phyloP scores from a whole-genome alignment of 169 alveolate species.

The Plasmodium vinckei region DNA sequence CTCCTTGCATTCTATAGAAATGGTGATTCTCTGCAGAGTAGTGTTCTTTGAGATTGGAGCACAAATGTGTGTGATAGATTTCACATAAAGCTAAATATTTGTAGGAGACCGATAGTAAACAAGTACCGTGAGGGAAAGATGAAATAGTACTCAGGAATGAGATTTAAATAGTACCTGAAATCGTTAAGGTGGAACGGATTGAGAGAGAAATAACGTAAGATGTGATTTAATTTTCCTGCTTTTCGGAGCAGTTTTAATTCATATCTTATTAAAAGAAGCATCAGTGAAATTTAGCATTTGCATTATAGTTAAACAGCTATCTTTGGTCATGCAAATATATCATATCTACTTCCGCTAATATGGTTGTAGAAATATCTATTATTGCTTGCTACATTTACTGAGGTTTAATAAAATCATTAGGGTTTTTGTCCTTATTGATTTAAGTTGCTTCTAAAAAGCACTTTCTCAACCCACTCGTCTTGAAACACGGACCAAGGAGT shows the following conservation, averaged over 20 bases:
- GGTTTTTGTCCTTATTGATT: background rate
- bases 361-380: too few species aligned
- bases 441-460: slow-evolving; percentile 54
- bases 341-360: too few species aligned
- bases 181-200: slow-evolving; percentile 91
- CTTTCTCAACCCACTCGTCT: slow-evolving; percentile 90
- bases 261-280: slow-evolving; percentile 57
- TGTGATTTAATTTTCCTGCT: too few species aligned
- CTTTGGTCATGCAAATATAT: too few species aligned
- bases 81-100: slow-evolving; percentile 91
- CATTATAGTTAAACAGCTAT: too few species aligned
- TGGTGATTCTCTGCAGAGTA: background rate
- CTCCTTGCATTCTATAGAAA: background rate
- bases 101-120: slow-evolving; percentile 94
- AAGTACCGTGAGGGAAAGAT: slow-evolving; percentile 95
- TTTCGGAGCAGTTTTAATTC: too few species aligned
- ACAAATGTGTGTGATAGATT: slow-evolving; percentile 79
- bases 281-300: too few species aligned
- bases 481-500: slow-evolving; percentile 97
- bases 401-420: slow-evolving; percentile 6
- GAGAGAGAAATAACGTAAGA: slow-evolving; percentile 77
- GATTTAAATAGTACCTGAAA: slow-evolving; percentile 91
- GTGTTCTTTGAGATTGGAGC: slow-evolving; percentile 81
- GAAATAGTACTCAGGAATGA: slow-evolving; percentile 93
- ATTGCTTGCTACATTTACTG: too few species aligned